phyloP scores from a whole-genome alignment of 176 grass and related monocot species.

The Cenchrus fungigraminus region DNA sequence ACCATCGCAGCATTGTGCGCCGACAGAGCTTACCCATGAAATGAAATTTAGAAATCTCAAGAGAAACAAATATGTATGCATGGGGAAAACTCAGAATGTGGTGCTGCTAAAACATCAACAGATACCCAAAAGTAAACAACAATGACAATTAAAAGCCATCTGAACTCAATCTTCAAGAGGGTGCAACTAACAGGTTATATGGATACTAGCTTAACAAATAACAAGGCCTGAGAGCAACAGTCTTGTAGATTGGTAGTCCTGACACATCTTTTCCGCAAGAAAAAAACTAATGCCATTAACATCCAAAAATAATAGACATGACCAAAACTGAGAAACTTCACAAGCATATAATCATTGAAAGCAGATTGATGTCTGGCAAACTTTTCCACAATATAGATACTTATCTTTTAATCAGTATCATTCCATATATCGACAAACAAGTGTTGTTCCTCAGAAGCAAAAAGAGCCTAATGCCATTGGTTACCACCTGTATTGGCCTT shows the following conservation, averaged over 20 bases:
- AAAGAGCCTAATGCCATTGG: background rate
- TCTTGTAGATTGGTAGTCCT: background rate
- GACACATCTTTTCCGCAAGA: background rate
- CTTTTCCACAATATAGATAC: background rate
- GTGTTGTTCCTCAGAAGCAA: background rate
- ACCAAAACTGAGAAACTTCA: background rate
- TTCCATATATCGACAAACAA: background rate
- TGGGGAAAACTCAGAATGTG: background rate
- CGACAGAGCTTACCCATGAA: background rate
- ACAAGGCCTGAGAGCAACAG: background rate
- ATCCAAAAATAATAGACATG: background rate
- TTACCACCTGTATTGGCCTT: background rate
- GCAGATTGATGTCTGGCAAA: background rate
- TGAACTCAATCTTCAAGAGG: background rate
- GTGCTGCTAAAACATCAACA: background rate
- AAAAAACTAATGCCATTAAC: background rate
- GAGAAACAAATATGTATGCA: background rate
- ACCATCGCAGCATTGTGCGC: background rate
- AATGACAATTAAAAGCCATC: background rate
- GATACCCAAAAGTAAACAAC: background rate
- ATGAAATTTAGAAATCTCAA: background rate
- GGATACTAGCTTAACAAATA: background rate
- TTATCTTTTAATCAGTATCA: background rate
- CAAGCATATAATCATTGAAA: background rate
- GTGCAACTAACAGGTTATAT: background rate